Conservation (phyloP, 2,329 filamentous ascomycete genomes). For the Xylaria sp. region DNA sequence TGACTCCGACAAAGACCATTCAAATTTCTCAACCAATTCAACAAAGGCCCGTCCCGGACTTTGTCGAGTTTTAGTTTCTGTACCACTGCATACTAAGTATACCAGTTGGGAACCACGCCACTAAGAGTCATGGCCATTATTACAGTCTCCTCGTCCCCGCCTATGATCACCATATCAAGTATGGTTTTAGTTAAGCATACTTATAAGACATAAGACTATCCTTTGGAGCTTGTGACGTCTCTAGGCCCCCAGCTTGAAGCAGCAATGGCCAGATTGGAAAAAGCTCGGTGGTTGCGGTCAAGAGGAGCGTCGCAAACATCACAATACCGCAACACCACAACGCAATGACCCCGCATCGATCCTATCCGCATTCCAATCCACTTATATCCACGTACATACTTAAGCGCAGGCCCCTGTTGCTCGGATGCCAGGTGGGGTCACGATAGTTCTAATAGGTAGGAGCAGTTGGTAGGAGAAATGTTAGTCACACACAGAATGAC, state of each 20-base stretch:
- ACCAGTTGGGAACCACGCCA: background rate
- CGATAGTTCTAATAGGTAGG: slow-evolving; percentile 15
- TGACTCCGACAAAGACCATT: background rate
- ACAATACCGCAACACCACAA: slow-evolving; percentile 13
- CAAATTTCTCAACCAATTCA: slow-evolving; percentile 1
- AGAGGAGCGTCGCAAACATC: slow-evolving; percentile 5
- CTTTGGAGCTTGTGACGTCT: slow-evolving; percentile 11
- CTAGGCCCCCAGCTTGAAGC: slow-evolving; percentile 11
- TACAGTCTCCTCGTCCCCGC: slow-evolving; percentile 4
- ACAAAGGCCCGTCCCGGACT: slow-evolving; percentile 8
- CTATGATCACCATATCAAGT: slow-evolving; percentile 8
- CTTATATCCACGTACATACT: slow-evolving; percentile 1
- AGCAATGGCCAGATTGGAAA: slow-evolving; percentile 6
- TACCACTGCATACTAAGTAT: slow-evolving; percentile 1
- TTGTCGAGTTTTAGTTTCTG: slow-evolving; percentile 11
- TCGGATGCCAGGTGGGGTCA: slow-evolving; percentile 8
- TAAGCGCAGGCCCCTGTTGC: slow-evolving; percentile 6
- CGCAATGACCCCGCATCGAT: slow-evolving; percentile 23
- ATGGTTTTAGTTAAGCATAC: background rate
- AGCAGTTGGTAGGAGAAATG: background rate
- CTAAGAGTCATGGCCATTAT: slow-evolving; percentile 13
- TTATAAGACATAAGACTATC: background rate
- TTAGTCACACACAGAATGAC: slow-evolving; percentile 11
- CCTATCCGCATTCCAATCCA: slow-evolving; percentile 3
- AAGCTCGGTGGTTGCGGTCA: slow-evolving; percentile 14